These are phyloP conservation scores for Citrus inodora DNA, from an alignment of 345 rosid genomes.

Conservation along the genomic window DNA sequence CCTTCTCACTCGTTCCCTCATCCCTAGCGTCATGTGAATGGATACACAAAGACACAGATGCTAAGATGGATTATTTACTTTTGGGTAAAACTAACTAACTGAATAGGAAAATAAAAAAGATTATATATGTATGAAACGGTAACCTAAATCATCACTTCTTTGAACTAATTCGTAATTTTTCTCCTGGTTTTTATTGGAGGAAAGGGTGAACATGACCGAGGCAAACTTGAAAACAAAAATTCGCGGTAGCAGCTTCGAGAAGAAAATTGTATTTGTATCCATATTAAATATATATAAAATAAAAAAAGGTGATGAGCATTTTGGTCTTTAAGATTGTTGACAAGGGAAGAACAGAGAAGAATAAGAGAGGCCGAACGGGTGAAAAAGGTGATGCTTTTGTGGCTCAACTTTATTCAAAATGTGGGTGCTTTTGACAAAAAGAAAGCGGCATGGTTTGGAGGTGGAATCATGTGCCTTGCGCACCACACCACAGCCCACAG, in stretches of 20 bases:
- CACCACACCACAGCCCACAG: background rate
- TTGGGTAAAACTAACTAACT: too few species aligned
- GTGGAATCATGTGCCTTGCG: slow-evolving; percentile 8
- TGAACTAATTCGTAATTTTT: too few species aligned
- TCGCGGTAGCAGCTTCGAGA: background rate
- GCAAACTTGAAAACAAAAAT: background rate
- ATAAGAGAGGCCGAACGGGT: background rate
- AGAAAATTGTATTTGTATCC: background rate
- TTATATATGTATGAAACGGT: too few species aligned
- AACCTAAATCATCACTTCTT: background rate
- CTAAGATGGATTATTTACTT: background rate
- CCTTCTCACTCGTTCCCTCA: background rate
- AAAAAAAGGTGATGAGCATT: background rate
- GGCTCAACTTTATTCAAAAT: slow-evolving; percentile 16
- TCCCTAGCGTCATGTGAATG: background rate
- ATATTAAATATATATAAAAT: background rate
- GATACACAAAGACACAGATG: background rate
- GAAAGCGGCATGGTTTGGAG: background rate
- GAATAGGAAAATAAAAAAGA: background rate
- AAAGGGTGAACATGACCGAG: too few species aligned
- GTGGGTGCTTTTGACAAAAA: slow-evolving; percentile 15
- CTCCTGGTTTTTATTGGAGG: too few species aligned
- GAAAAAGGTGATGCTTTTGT: slow-evolving; percentile 8
- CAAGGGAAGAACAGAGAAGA: background rate
- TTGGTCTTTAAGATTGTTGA: slow-evolving; percentile 1